Conservation (phyloP, 2,329 filamentous ascomycete genomes). For the Colletotrichum tabaci region DNA sequence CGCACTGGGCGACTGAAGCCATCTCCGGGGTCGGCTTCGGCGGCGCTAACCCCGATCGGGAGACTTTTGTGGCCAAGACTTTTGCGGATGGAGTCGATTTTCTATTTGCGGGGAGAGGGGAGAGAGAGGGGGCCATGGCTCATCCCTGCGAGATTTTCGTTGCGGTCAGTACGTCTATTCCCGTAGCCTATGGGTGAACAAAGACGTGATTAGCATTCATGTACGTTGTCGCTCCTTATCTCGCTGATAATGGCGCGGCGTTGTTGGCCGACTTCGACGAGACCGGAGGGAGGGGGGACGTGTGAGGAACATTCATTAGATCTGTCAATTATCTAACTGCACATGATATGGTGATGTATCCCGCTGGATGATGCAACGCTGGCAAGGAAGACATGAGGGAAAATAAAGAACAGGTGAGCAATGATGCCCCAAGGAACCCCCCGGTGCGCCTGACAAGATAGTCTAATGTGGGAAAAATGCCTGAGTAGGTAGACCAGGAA, state of each 20-base stretch:
- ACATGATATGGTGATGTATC: neutral
- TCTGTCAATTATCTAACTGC: neutral
- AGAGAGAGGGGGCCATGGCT: too few species aligned
- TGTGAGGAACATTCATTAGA: neutral
- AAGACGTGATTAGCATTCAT: too few species aligned
- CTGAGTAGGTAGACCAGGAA: neutral
- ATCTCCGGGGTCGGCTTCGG: neutral
- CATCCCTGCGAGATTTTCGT: too few species aligned
- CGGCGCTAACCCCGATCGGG: constrained; percentile 2
- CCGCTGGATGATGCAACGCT: constrained; percentile 6
- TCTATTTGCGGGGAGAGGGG: too few species aligned
- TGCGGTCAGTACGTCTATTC: too few species aligned
- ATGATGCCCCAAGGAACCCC: neutral
- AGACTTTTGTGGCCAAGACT: constrained; percentile 28
- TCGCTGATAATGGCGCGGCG: too few species aligned
- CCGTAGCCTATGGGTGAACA: too few species aligned
- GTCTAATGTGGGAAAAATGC: neutral
- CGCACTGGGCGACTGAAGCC: neutral
- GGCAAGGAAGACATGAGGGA: neutral
- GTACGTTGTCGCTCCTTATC: too few species aligned
- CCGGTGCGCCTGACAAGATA: neutral
- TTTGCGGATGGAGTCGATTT: neutral
- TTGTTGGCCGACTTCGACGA: too few species aligned
- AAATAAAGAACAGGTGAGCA: neutral
- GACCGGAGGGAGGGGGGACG: neutral